Evolutionary conservation across 495 filamentous ascomycete species (phyloP), one percentile per base, ranked within the genome.

Genomic region (Penicillium longicatenatum): DNA sequence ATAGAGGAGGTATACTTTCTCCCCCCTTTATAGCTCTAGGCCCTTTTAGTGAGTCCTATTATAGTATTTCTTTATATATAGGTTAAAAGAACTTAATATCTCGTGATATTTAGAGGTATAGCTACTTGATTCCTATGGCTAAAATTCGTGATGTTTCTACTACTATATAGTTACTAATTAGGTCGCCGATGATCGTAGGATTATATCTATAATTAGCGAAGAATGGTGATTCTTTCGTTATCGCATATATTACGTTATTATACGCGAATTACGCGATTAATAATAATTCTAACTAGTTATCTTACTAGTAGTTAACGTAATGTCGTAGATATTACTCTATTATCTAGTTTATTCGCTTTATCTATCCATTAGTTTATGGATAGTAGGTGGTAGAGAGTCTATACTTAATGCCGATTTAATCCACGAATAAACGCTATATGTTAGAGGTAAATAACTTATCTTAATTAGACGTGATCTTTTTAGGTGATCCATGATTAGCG

Each of bases 1-100:
- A 31, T 66, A 50, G 50, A 63, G 39, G 14, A 75, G 64, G 22
- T 70, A 71, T 44, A 75, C 26, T 63, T 63, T 69, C 65, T 61
- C 65, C 57, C 59, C 59, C 57, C 54, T 53, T 59, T 66, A 66
- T 37, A 68, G 61, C 44, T 51, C 58, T 52, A 41, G 55, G 57
- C 51, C 59, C 43, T 66, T 60, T 42, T 57, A 41, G 50, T 45
- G 59, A 48, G 37, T 14, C 57, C 61, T 54, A 42, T 66, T 46
- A 52, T 57, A 57, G 11, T 70, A 70, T 35, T 14, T 52, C 5
- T 43, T 64, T 52, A 58, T 51, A 9, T 24, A 10, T 51, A 44
- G 6, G 11, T 57, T 65, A 22, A 61, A 61, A n/a, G 24, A 64
- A 65, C 30, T 44, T 50, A 61, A n/a, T 46, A 61, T 29, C 43